These are phyloP conservation scores for Penicillium lividum DNA, from an alignment of 495 filamentous ascomycete species.

Conservation along the genomic window DNA sequence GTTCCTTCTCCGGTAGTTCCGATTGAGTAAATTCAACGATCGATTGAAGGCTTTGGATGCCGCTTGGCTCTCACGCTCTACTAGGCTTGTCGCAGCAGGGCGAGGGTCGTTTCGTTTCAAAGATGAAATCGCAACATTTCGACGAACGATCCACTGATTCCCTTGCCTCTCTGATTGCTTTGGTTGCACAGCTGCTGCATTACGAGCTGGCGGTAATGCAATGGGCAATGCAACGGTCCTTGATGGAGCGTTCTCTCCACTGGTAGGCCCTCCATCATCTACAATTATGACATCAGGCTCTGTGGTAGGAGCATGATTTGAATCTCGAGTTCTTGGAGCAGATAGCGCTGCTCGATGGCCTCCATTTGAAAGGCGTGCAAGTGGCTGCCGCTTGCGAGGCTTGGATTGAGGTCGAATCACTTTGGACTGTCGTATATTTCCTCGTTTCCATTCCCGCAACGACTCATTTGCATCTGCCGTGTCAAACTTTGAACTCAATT, in stretches of 20 bases:
- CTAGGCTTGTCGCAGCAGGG: slow-evolving; percentile 43
- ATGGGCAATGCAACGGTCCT: slow-evolving; percentile 7
- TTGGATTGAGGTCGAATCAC: slow-evolving; percentile 26
- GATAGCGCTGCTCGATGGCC: slow-evolving; percentile 12
- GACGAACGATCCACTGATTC: slow-evolving; percentile 39
- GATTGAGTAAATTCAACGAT: slow-evolving; percentile 31
- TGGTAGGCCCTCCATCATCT: background rate
- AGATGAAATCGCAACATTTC: slow-evolving; percentile 38
- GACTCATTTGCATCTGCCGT: slow-evolving; percentile 71
- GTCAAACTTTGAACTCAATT: slow-evolving; percentile 68
- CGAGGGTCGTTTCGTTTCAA: slow-evolving; percentile 34
- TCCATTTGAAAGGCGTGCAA: slow-evolving; percentile 22
- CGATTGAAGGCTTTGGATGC: slow-evolving; percentile 28
- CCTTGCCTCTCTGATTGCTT: slow-evolving; percentile 25
- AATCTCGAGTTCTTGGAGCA: slow-evolving; percentile 8
- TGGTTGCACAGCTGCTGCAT: background rate
- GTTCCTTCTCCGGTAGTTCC: slow-evolving; percentile 24
- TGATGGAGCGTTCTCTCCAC: slow-evolving; percentile 4
- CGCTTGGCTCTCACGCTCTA: slow-evolving; percentile 20
- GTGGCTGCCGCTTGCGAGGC: slow-evolving; percentile 23
- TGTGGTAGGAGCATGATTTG: slow-evolving; percentile 3
- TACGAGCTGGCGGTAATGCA: slow-evolving; percentile 4
- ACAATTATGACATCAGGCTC: background rate
- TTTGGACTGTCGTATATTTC: slow-evolving; percentile 57
- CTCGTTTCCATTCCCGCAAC: slow-evolving; percentile 74